Base-by-base conservation (phyloP, 2,329 filamentous ascomycete genomes). In the Diaporthe nobilis region DNA sequence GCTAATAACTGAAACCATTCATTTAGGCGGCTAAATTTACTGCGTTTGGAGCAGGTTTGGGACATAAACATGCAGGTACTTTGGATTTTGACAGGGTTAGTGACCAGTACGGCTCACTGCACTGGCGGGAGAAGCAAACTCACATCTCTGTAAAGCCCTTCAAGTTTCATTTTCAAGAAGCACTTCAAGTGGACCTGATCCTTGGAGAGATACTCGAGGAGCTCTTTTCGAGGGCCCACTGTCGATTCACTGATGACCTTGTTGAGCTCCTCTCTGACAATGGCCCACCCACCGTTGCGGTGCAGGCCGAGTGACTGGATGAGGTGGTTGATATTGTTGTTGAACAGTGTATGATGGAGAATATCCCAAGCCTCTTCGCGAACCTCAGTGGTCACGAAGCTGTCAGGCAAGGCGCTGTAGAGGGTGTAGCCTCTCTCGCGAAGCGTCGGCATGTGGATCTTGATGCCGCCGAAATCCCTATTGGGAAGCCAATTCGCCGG, bases 391-490 rank as follows among this genome's bases (percentile, higher is more conserved):
- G 65, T 70, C 34, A 70, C 65, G 8, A 70, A 70, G 49, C 65
- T 70, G 37, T 70, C 65, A 22, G 65, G 65, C 34, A 70, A 15
- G 49, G 65, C 65, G n/a, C 65, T 70, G 34, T 70, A 42, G 10
- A 70, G 65, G 5, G 47, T 70, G 37, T 70, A 55, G 34, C 65
- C 65, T 15, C 65, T 70, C 22, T 70, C 49, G 15, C 49, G 65
- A 10, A 70, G 65, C 31, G 65, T 70, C 20, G 65, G 65, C 65
- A 70, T 70, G 49, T 70, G 65, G 37, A 70, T 70, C 13, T 70
- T 70, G n/a, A 70, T 70, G 34, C 65, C 65, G n/a, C 65, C 65
- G 22, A 70, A 70, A n/a, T 70, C 65, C 15, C 65, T 70, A 49
- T 22, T 1, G 2, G 13, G 7, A 4, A 28, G 49, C 20, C 5